A percentile compares a stretch with the other conserved stretches of the same genome.
Conservation (phyloP, 108 stramenopile species). For the Stephanodiscus minutulus region DNA sequence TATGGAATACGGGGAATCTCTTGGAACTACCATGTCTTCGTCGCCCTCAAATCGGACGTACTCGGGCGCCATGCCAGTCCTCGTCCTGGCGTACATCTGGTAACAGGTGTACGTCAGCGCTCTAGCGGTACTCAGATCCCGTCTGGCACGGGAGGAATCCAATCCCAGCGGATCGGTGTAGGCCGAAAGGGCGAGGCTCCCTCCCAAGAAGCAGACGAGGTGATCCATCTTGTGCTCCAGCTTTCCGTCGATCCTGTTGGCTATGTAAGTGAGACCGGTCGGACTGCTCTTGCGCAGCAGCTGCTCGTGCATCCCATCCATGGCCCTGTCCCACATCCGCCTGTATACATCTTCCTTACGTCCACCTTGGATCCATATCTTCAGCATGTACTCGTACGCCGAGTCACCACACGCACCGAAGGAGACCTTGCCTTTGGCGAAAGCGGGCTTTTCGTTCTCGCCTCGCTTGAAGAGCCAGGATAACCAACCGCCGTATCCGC, state of each 20-base stretch:
- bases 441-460: conserved; percentile 38
- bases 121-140: conserved; percentile 77
- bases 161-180: conserved; percentile 76
- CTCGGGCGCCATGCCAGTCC: conserved; percentile 92
- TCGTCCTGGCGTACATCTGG: conserved; percentile 88
- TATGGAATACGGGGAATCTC: conserved; percentile 77
- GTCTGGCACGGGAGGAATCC: conserved; percentile 70
- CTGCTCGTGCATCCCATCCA: conserved; percentile 80
- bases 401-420: conserved; percentile 81
- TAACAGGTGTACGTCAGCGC: conserved; percentile 95
- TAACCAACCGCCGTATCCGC: too few relatives aligned
- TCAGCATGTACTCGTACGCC: conserved; percentile 96
- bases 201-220: conserved; percentile 94
- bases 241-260: conserved; percentile 55
- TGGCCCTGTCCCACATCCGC: conserved; percentile 88
- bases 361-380: conserved; percentile 91
- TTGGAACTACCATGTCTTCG: conserved; percentile 69
- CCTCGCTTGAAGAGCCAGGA: neutral
- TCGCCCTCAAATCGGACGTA: conserved; percentile 60
- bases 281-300: conserved; percentile 73
- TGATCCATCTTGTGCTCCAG: conserved; percentile 91
- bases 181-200: conserved; percentile 87
- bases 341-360: conserved; percentile 68
- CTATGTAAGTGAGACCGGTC: conserved; percentile 80
- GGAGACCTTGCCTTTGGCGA: conserved; percentile 61